Evolutionary conservation across 2,329 filamentous ascomycete genomes (phyloP).

Genomic region (Fusarium kyushuense): DNA sequence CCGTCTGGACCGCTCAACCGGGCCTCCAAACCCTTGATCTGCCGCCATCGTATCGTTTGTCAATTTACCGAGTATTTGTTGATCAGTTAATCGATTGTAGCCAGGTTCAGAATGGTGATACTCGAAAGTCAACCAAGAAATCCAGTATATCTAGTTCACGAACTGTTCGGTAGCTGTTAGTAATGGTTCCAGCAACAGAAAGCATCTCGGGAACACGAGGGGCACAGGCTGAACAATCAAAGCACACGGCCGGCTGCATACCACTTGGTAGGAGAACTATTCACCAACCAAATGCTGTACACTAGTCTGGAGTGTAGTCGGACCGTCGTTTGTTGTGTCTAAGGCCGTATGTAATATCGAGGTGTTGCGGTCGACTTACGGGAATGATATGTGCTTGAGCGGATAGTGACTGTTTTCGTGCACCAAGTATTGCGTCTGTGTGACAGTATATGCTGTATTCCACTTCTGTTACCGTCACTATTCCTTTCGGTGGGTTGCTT

Average conservation of each 20-base stretch:
- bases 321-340: too few species aligned
- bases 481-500: constrained; percentile 26
- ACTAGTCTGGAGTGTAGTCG: constrained; percentile 5
- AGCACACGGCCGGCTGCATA: constrained; percentile 47
- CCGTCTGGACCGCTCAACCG: constrained; percentile 52
- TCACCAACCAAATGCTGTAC: constrained; percentile 34
- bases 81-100: background rate
- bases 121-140: background rate
- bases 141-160: constrained; percentile 4
- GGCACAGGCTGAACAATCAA: constrained; percentile 35
- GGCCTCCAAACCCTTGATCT: constrained; percentile 62
- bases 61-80: background rate
- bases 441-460: constrained; percentile 17
- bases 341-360: constrained; percentile 14
- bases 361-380: constrained; percentile 43
- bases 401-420: constrained; percentile 32
- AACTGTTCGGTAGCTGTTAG: constrained; percentile 28
- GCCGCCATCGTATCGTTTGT: constrained; percentile 52
- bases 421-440: constrained; percentile 30
- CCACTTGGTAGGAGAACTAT: constrained; percentile 41
- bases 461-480: constrained; percentile 7
- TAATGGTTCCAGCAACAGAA: background rate
- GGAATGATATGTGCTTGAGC: constrained; percentile 33
- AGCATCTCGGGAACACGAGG: constrained; percentile 14
- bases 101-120: background rate